These are phyloP conservation scores for Carex parvula DNA, from an alignment of 176 grass and related monocot species.

Conservation along the genomic window DNA sequence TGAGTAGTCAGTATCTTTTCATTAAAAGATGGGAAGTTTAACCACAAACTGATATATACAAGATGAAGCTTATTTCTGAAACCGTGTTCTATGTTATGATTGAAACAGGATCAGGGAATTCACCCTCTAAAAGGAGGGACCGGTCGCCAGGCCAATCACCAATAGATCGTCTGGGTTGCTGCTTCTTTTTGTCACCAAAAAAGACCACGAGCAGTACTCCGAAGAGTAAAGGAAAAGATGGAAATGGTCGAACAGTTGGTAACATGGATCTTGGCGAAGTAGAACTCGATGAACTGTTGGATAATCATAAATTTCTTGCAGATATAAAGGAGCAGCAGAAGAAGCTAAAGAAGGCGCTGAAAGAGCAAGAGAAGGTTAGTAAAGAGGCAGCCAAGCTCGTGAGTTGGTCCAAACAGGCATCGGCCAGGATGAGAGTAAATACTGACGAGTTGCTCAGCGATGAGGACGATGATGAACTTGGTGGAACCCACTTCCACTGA, in stretches of 20 bases:
- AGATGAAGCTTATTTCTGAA: not conserved
- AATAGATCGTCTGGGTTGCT: slow-evolving; percentile 47
- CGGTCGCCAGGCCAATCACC: slow-evolving; percentile 13
- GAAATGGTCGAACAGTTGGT: not conserved
- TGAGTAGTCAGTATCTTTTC: not conserved
- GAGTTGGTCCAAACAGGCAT: slow-evolving; percentile 55
- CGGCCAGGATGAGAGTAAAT: slow-evolving; percentile 63
- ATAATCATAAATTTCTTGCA: slow-evolving; percentile 32
- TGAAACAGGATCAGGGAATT: slow-evolving; percentile 15
- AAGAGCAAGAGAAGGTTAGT: slow-evolving; percentile 70
- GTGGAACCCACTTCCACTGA: slow-evolving; percentile 2
- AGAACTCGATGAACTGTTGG: slow-evolving; percentile 21
- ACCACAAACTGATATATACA: not conserved
- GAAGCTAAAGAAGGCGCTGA: slow-evolving; percentile 69
- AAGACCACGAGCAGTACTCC: slow-evolving; percentile 19
- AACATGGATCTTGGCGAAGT: not conserved
- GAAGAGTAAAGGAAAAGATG: slow-evolving; percentile 32
- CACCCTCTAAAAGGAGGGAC: slow-evolving; percentile 11
- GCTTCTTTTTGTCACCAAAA: slow-evolving; percentile 70
- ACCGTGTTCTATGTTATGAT: not conserved
- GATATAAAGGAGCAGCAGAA: slow-evolving; percentile 68
- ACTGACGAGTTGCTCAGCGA: slow-evolving; percentile 67
- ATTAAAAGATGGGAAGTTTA: not conserved
- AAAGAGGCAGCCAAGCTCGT: slow-evolving; percentile 81
- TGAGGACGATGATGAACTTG: slow-evolving; percentile 47